A percentile compares a stretch with the other conserved stretches of the same genome.
These are phyloP conservation scores for Leishmania amazonensis DNA, from an alignment of 208 protist species.

Conservation along the genomic window DNA sequence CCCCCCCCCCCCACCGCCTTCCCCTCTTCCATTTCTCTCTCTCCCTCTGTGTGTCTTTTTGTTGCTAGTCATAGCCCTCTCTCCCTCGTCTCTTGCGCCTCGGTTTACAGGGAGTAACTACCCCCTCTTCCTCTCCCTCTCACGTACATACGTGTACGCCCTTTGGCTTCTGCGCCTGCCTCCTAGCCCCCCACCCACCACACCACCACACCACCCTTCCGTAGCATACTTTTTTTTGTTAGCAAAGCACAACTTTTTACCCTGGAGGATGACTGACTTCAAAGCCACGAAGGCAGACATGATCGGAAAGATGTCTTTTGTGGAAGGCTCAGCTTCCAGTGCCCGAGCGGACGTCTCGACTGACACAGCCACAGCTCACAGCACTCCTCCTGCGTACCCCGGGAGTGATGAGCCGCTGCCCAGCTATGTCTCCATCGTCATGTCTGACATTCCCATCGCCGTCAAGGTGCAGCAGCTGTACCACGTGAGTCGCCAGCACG, in stretches of 20 bases:
- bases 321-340: constrained; percentile 22
- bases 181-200: background rate
- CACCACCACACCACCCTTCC: background rate
- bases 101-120: background rate
- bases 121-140: background rate
- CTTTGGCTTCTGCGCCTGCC: background rate
- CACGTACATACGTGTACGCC: background rate
- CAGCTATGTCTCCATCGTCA: constrained; percentile 43
- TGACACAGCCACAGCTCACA: background rate
- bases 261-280: background rate
- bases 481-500: constrained; percentile 31
- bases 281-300: constrained; percentile 22
- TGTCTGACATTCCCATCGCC: constrained; percentile 15
- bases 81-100: background rate
- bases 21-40: background rate
- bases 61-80: constrained; percentile 16
- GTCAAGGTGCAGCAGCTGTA: constrained; percentile 42
- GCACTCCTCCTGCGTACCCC: constrained; percentile 1
- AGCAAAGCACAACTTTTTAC: background rate
- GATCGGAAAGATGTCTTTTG: constrained; percentile 38
- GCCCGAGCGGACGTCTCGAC: background rate
- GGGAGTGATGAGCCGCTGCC: constrained; percentile 20
- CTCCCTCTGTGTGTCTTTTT: constrained; percentile 16
- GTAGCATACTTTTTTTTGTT: too few relatives aligned
- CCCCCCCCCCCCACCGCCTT: background rate